These are phyloP conservation scores for Stagonosporopsis tanaceti DNA, from an alignment of 2,329 filamentous ascomycete genomes.

Conservation along the genomic window DNA sequence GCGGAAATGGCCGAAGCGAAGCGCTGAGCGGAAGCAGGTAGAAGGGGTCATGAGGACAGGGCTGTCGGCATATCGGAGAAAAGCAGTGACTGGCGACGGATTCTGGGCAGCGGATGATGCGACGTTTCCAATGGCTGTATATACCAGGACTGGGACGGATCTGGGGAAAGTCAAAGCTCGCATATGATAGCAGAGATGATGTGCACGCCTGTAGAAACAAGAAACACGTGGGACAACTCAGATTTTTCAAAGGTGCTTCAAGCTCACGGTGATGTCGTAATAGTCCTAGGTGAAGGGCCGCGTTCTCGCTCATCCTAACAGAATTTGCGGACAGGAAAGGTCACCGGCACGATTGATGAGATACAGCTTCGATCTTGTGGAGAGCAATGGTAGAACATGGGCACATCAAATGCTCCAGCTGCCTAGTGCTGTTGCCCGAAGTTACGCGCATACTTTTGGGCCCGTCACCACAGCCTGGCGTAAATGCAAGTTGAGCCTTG, in stretches of 20 bases:
- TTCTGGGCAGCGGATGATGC: conserved; percentile 38
- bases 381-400: no score
- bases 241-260: no score
- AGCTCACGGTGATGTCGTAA: no score
- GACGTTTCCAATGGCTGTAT: conserved; percentile 41
- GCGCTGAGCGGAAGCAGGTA: conserved; percentile 34
- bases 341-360: no score
- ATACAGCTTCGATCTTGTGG: no score
- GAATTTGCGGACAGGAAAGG: no score
- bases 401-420: no score
- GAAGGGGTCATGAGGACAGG: conserved; percentile 25
- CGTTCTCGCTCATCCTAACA: no score
- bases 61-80: conserved; percentile 26
- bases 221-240: neutral
- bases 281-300: no score
- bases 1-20: conserved; percentile 41
- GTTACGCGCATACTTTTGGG: no score
- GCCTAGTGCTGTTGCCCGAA: no score
- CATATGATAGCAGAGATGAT: neutral
- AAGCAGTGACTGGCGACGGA: conserved; percentile 26
- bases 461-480: neutral
- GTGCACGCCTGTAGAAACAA: no score
- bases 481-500: neutral
- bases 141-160: conserved; percentile 3
- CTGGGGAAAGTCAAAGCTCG: neutral